Evolutionary conservation across 495 filamentous ascomycete genomes (phyloP), one percentile per base, ranked within the genome.

Genomic region (Lindgomyces ingoldianus): DNA sequence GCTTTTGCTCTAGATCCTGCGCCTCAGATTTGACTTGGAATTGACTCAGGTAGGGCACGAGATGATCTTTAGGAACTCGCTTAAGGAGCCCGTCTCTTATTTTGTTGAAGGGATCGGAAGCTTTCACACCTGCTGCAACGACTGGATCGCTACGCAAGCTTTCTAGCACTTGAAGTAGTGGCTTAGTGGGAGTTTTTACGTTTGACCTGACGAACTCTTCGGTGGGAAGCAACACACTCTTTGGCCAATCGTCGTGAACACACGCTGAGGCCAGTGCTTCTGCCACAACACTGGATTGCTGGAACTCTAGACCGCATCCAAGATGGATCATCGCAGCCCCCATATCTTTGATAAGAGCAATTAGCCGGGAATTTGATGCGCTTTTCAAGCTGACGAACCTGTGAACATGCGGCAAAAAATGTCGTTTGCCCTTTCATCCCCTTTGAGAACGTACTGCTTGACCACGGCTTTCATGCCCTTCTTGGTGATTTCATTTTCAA

Each of bases 371-470:
- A 51, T 8, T n/a, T 10, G n/a, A 26, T 12, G 19, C 21, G 16
- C 19, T 46, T 57, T 21, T 57, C 42, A 3, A 46, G 22, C 54
- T 44, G 16, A 56, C 27, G 4, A n/a, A 60, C 57, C 57, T n/a
- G 44, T 22, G 45, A 50, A 60, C 57, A 60, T 60, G 4, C 57
- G 42, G 10, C 12, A 4, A 25, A 60, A 45, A n/a, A 60, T 60
- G 29, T 60, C 57, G 36, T 60, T 19, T 2, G 57, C 57, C n/a
- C 44, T 3, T 8, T 49, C 57, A 39, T 60, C 57, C 14, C 57
- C 26, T 22, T 50, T 60, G 29, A 60, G 44, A 22, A 60, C 1
- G 21, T 49, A 60, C 46, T 60, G 44, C 22, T 60, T 49, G 44
- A 60, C 12, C 2, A 51, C 46, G 12, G 44, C 57, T 22, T 4